Conservation (phyloP, 208 protist species). For the Acanthamoeba castellanii region DNA sequence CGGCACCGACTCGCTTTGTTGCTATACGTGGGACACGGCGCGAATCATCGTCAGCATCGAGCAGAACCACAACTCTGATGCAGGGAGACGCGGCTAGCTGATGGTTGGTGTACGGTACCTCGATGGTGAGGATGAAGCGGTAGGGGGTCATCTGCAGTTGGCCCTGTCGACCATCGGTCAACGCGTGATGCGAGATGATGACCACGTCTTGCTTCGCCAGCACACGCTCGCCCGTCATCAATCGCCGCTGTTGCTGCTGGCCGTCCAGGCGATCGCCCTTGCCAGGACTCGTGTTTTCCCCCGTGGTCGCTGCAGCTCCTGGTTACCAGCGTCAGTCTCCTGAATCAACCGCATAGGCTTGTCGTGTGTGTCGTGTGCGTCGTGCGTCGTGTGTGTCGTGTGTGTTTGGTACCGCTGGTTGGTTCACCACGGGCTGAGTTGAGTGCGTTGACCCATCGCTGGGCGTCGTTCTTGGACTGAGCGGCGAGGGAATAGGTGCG, state of each 20-base stretch:
- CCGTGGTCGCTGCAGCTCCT: no score
- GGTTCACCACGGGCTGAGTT: background rate
- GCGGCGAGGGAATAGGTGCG: background rate
- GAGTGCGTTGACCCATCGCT: background rate
- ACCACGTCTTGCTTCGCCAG: background rate
- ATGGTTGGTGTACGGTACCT: no score
- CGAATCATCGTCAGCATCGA: background rate
- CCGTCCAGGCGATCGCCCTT: background rate
- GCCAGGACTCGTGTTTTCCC: background rate
- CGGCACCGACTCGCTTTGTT: constrained; percentile 28
- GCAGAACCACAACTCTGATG: no score
- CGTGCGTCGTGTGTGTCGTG: no score
- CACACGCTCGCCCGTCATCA: background rate
- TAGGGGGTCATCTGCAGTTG: constrained; percentile 11
- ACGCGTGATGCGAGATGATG: background rate
- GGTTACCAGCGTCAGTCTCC: no score
- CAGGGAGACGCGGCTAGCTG: no score
- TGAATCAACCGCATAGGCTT: no score
- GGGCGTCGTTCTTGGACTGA: background rate
- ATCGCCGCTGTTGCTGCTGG: background rate
- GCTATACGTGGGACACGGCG: background rate
- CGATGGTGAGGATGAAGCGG: background rate
- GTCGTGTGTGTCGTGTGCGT: no score
- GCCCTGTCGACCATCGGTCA: background rate
- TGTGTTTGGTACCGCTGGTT: no score